Base-by-base conservation (phyloP, 1,284 basidiomycete species). In the Schizopora paradoxa region DNA sequence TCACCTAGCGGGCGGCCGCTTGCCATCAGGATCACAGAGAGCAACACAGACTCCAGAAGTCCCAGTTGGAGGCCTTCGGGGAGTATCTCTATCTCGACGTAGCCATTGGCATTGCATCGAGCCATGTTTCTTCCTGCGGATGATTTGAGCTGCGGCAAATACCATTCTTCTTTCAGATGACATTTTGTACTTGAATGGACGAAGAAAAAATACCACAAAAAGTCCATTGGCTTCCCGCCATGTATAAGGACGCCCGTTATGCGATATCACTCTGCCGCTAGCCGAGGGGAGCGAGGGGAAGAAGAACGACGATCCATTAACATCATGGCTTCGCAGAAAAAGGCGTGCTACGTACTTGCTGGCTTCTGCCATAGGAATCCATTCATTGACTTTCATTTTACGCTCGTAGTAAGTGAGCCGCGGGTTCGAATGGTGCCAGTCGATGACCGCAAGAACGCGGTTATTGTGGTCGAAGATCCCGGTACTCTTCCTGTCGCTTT, bases 361-460 rank as follows among this genome's bases (percentile, higher is more conserved):
- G 4, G 31, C 26, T 7, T 39, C 29, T 8, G 43, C 21, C 28
- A 23, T 28, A 8, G 26, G 28, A 6, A 54, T 37, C 53, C 53
- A 54, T 27, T 54, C 52, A 35, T 47, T 54, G 11, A 26, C 23
- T 44, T 48, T 51, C 5, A 43, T 18, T 32, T 51, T 51, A 23
- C 42, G 29, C 14, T 49, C 52, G 2, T 25, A 16, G 25, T 46
- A 53, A n/a, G 41, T 29, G 36, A 54, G 34, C 6, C 38, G 16
- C 3, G 52, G 53, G 22, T 26, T 45, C 22, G 37, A 35, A 29
- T 54, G 52, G 19, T 46, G 31, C 53, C 53, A 54, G n/a, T 54
- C 53, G 4, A 54, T 27, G 26, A 22, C 4, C 22, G 36, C 54
- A n/a, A 55, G 21, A 28, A 28, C 28, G 22, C 26, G 11, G 10